These are phyloP conservation scores for Diospyros kaki DNA, from an alignment of 148 eudicot genomes.

Conservation along the genomic window DNA sequence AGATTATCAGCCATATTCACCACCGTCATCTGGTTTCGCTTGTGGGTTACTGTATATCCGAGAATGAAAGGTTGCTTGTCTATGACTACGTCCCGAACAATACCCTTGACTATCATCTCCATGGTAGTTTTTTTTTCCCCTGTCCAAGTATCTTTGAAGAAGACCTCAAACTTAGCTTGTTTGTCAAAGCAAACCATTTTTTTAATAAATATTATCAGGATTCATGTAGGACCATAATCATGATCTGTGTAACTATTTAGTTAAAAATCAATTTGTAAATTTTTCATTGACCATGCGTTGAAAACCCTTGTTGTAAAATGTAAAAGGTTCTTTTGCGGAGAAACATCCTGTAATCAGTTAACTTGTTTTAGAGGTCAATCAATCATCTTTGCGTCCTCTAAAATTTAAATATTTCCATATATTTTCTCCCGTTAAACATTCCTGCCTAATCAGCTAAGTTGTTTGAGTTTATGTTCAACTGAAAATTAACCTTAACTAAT, in stretches of 20 bases:
- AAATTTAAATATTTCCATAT: background rate
- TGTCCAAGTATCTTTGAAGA: background rate
- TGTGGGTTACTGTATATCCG: constrained; percentile 91
- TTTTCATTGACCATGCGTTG: background rate
- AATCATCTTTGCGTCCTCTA: background rate
- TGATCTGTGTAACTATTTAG: background rate
- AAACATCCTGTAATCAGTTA: no score
- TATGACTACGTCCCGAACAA: constrained; percentile 84
- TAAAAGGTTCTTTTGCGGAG: no score
- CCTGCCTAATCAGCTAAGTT: background rate
- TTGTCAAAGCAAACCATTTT: background rate
- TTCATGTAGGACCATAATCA: background rate
- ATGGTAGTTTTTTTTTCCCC: constrained; percentile 44
- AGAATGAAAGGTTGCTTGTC: constrained; percentile 74
- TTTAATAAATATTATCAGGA: background rate
- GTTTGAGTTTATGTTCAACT: constrained; percentile 1
- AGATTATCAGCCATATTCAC: constrained; percentile 90
- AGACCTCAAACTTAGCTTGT: background rate
- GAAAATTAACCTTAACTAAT: background rate
- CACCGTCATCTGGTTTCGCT: constrained; percentile 93
- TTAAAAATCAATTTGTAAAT: background rate
- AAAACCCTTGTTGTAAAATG: background rate
- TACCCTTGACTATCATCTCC: constrained; percentile 85
- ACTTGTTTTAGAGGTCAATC: no score
- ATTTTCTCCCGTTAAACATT: background rate